A percentile compares a stretch with the other conserved stretches of the same genome.
These are phyloP conservation scores for Panellus pusillus DNA, from an alignment of 768 basidiomycete species.

Conservation along the genomic window DNA sequence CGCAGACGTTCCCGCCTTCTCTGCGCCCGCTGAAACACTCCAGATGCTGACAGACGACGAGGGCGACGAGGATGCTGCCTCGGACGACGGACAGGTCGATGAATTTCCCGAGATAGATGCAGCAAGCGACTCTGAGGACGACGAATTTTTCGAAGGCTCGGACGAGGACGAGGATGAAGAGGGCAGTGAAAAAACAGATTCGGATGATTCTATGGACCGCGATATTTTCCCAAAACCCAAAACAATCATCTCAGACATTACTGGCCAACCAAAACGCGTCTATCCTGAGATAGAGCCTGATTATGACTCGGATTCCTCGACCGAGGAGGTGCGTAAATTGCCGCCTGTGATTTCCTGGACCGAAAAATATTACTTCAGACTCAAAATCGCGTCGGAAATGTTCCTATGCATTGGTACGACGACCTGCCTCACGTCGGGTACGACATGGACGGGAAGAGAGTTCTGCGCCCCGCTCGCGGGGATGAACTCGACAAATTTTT, in stretches of 20 bases:
- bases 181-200: conserved; percentile 36
- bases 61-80: conserved; percentile 42
- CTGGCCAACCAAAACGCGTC: conserved; percentile 79
- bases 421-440: conserved; percentile 99
- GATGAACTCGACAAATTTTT: conserved; percentile 98
- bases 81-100: conserved; percentile 63
- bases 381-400: conserved; percentile 92
- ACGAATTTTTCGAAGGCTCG: conserved; percentile 33
- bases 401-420: conserved; percentile 99
- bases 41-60: conserved; percentile 82
- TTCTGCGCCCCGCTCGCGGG: conserved; percentile 90
- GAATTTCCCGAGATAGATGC: conserved; percentile 72
- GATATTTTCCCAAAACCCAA: conserved; percentile 66
- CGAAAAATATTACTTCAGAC: conserved; percentile 48
- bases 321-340: conserved; percentile 72
- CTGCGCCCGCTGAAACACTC: conserved; percentile 29
- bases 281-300: conserved; percentile 89
- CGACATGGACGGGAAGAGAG: conserved; percentile 90
- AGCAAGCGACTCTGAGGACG: conserved; percentile 52
- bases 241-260: conserved; percentile 74
- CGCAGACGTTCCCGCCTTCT: conserved; percentile 13
- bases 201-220: conserved; percentile 43
- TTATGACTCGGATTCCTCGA: conserved; percentile 90
- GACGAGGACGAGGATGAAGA: conserved; percentile 43
- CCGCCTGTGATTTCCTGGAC: conserved; percentile 3